Percentiles rank a stretch among this genome's conserved stretches.
These are phyloP conservation scores for Pisolithus microcarpus DNA, from an alignment of 768 basidiomycete genomes.

Conservation along the genomic window DNA sequence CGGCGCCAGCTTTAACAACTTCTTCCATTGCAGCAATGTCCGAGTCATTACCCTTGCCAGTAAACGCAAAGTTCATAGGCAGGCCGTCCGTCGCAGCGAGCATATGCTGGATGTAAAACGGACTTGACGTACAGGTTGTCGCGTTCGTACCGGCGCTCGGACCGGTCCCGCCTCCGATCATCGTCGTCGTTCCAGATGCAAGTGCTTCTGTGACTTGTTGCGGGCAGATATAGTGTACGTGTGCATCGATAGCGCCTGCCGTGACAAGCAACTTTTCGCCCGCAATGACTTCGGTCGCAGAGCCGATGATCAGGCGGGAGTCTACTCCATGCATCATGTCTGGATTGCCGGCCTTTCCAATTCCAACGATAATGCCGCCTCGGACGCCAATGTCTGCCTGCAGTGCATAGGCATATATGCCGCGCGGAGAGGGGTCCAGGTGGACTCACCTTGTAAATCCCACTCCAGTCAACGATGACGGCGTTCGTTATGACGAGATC, in stretches of 20 bases:
- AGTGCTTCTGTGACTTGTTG: conserved; percentile 86
- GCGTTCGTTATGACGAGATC: conserved; percentile 96
- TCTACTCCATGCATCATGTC: conserved; percentile 83
- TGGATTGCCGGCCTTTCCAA: conserved; percentile 98
- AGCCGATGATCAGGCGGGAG: conserved; percentile 70
- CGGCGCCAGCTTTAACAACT: conserved; percentile 74
- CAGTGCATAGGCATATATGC: not conserved
- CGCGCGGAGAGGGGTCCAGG: not conserved
- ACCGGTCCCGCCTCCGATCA: conserved; percentile 96
- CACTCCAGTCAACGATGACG: conserved; percentile 88
- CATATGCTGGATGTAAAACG: conserved; percentile 88
- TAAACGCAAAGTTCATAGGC: conserved; percentile 90
- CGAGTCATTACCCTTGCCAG: conserved; percentile 94
- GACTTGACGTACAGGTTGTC: conserved; percentile 86
- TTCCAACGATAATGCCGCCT: conserved; percentile 69
- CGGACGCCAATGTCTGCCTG: conserved; percentile 95
- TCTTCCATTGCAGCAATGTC: conserved; percentile 70
- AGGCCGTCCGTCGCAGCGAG: conserved; percentile 84
- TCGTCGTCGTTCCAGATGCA: conserved; percentile 79
- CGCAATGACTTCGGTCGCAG: conserved; percentile 91
- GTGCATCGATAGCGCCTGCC: conserved; percentile 87
- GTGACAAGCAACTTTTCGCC: conserved; percentile 94
- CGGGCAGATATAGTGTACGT: conserved; percentile 93
- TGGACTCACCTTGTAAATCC: conserved; percentile 77
- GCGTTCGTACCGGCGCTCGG: conserved; percentile 86